Conservation (phyloP, 306 rosid genomes). For the Dryas alaskensis region DNA sequence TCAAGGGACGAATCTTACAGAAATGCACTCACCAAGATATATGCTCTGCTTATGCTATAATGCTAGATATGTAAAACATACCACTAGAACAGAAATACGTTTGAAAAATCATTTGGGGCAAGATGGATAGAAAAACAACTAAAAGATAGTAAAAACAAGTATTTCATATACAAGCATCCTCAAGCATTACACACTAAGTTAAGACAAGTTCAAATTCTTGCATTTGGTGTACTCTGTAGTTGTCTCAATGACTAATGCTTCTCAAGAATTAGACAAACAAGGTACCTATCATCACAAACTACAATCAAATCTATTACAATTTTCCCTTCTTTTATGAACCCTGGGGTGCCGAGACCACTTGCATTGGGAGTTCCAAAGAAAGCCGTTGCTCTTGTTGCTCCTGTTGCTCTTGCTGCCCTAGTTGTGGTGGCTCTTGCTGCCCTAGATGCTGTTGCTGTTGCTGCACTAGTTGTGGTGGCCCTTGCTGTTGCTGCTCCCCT, state of each 20-base stretch:
- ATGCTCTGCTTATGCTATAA: no score
- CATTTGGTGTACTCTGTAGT: neutral
- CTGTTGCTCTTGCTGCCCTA: conserved; percentile 33
- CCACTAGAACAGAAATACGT: neutral
- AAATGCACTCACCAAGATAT: no score
- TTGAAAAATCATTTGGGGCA: neutral
- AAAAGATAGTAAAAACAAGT: neutral
- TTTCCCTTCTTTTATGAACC: conserved; percentile 5
- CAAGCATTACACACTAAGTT: neutral
- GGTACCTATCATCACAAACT: neutral
- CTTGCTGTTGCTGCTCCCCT: conserved; percentile 59
- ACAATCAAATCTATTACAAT: neutral
- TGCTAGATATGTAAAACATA: neutral
- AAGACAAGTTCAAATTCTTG: conserved; percentile 13
- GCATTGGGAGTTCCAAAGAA: conserved; percentile 26
- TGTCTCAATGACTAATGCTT: neutral
- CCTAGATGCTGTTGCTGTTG: conserved; percentile 25
- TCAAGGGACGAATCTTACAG: no score
- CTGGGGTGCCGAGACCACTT: conserved; percentile 11
- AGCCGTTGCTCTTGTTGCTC: conserved; percentile 29
- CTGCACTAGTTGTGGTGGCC: conserved; percentile 28
- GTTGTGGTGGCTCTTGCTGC: conserved; percentile 30
- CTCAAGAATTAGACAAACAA: conserved; percentile 3
- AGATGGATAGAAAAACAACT: neutral
- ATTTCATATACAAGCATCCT: neutral